Evolutionary conservation across 441 rosid genomes (phyloP), one percentile per base, ranked within the genome.

Genomic region (Jatropha podagrica): DNA sequence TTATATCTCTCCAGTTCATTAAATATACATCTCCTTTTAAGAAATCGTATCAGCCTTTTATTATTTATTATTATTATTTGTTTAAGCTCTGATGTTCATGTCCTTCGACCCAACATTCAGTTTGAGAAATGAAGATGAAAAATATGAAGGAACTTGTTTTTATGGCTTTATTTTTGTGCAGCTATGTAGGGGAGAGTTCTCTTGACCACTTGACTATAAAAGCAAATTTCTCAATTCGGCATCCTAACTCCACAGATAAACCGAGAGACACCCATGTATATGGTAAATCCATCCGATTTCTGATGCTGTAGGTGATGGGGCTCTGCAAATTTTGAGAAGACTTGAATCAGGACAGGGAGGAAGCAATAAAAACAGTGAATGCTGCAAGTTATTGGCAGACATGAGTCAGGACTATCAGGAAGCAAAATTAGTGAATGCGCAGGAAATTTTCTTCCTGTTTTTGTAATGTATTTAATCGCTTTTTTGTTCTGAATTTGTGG

Each of bases 101-200:
- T 61, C 42, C 40, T 49, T 15, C 23, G 10, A 61, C 32, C 65
- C 15, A 18, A 27, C 41, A 46, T 60, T 73, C 60, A 73, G 5
- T 27, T 59, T 23, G 13, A 60, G 66, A 54, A 58, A 23, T 27
- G 27, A n/a, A 51, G n/a, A 51, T 14, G 27, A 51, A 32, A 68
- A 71, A 4, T 5, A 11, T 23, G 32, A 56, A 44, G 59, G 23
- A 64, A 49, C 23, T 73, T 49, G 26, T 23, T 58, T 73, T 73
- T 64, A 64, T 65, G 51, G 52, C 60, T 74, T 51, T 62, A 38
- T 64, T 64, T 72, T 70, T 56, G 62, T 65, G 77, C 77, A 74
- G 77, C 54, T 54, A 65, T 65, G 64, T 74, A 65, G 77, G 38
- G 54, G 65, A 44, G 71, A 54, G 18, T 52, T 54, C 3, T 56